Percentiles rank a stretch among this genome's conserved stretches.
These are phyloP conservation scores for Bremia lactucae DNA, from an alignment of 352 stramenopile genomes.

Conservation along the genomic window DNA sequence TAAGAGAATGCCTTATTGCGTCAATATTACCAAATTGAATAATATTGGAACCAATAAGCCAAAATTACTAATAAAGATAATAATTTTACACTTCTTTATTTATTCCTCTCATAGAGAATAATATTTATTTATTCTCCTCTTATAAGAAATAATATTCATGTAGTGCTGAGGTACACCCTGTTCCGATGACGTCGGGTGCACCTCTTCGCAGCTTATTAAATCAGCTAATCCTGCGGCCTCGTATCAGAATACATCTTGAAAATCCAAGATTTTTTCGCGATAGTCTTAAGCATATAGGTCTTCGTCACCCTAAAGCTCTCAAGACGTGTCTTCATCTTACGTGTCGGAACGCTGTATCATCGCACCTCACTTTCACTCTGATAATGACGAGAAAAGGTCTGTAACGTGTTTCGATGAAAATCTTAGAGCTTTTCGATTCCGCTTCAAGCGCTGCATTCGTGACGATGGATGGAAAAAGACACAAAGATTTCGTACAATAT, in stretches of 20 bases:
- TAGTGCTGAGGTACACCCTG: conserved; percentile 28
- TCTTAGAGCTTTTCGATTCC: conserved; percentile 29
- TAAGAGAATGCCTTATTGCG: too few species aligned
- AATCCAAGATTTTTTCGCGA: too few species aligned
- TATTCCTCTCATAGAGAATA: too few species aligned
- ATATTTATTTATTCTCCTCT: too few species aligned
- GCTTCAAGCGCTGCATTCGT: conserved; percentile 6
- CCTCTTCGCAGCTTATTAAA: too few species aligned
- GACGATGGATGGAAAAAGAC: conserved; percentile 15
- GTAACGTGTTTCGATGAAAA: conserved; percentile 31
- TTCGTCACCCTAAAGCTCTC: conserved; percentile 42
- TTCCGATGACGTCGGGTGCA: not conserved
- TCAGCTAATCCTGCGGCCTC: too few species aligned
- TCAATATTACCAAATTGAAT: too few species aligned
- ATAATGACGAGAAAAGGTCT: conserved; percentile 14
- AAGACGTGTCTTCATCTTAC: conserved; percentile 66
- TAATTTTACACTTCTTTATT: too few species aligned
- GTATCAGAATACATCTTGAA: too few species aligned
- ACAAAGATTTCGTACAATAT: not conserved
- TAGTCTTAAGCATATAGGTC: conserved; percentile 24
- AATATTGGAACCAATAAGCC: too few species aligned
- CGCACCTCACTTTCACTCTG: conserved; percentile 13
- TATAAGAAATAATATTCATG: too few species aligned
- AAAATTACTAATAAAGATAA: too few species aligned
- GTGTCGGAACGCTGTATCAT: conserved; percentile 33